A percentile compares a stretch with the other conserved stretches of the same genome.
These are phyloP conservation scores for Nosema muscidifuracis DNA, from an alignment of 371 early-diverging fungal genomes.

Conservation along the genomic window DNA sequence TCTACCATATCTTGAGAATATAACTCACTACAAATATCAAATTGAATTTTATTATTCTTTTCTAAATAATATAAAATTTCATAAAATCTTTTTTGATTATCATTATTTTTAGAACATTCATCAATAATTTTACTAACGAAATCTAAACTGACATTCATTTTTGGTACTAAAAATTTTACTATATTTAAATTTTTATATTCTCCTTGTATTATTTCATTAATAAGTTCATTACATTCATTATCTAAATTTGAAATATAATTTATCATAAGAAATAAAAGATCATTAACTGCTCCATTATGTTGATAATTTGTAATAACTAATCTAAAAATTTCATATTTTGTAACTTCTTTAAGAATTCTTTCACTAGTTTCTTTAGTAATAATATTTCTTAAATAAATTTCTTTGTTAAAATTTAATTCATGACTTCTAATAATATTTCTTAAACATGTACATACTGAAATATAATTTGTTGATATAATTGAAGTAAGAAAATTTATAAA, in stretches of 20 bases:
- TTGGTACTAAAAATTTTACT: slow-evolving; percentile 12
- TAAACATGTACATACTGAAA: slow-evolving; percentile 1
- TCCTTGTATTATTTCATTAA: slow-evolving; percentile 4
- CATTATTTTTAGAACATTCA: not conserved
- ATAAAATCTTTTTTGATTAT: slow-evolving; percentile 18
- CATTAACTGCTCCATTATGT: not conserved
- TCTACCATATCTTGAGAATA: slow-evolving; percentile 5
- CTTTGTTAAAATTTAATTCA: slow-evolving; percentile 13
- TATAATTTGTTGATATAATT: not conserved
- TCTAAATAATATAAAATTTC: slow-evolving; percentile 24
- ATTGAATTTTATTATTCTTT: slow-evolving; percentile 21
- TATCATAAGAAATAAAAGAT: not conserved
- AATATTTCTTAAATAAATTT: not conserved
- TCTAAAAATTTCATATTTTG: not conserved
- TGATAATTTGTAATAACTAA: slow-evolving; percentile 5
- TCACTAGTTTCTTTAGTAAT: slow-evolving; percentile 8
- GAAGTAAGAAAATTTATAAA: slow-evolving; percentile 2
- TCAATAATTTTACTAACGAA: slow-evolving; percentile 23
- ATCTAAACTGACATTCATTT: slow-evolving; percentile 7
- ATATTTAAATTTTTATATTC: not conserved
- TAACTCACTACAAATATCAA: slow-evolving; percentile 15
- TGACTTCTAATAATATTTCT: slow-evolving; percentile 19
- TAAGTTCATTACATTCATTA: not conserved
- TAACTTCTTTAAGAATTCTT: slow-evolving; percentile 3
- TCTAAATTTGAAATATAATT: slow-evolving; percentile 11